A percentile compares a stretch with the other conserved stretches of the same genome.
Evolutionary conservation across 352 stramenopile genomes (phyloP).

Genomic region (Blastocystis sp.): DNA sequence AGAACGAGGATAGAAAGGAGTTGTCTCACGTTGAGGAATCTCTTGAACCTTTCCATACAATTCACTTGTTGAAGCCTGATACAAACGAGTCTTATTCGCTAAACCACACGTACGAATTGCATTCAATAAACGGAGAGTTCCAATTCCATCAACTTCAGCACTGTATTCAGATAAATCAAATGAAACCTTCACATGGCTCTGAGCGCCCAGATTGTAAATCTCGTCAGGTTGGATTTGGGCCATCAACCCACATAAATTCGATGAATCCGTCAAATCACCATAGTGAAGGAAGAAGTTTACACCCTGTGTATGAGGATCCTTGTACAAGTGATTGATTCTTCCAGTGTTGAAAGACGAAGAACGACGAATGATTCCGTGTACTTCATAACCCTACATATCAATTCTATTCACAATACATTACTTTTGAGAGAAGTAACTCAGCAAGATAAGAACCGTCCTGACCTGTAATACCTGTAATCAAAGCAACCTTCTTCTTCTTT

Average conservation of each 20-base stretch:
- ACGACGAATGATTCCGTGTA: slow-evolving; percentile 88
- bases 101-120: slow-evolving; percentile 84
- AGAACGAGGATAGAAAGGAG: slow-evolving; percentile 94
- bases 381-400: slow-evolving; percentile 75
- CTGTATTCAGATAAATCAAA: slow-evolving; percentile 99
- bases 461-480: slow-evolving; percentile 95
- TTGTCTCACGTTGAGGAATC: slow-evolving; percentile 89
- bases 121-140: slow-evolving; percentile 89
- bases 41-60: slow-evolving; percentile 92
- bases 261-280: slow-evolving; percentile 92
- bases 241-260: slow-evolving; percentile 90
- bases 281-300: slow-evolving; percentile 95
- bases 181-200: slow-evolving; percentile 96
- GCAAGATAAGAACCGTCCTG: slow-evolving; percentile 96
- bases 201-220: slow-evolving; percentile 96
- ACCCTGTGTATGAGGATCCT: slow-evolving; percentile 82
- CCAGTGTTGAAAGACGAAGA: slow-evolving; percentile 96
- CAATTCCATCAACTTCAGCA: slow-evolving; percentile 89
- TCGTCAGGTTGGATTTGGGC: slow-evolving; percentile 85
- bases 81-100: slow-evolving; percentile 65
- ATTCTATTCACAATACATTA: not conserved
- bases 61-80: slow-evolving; percentile 87
- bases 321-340: slow-evolving; percentile 93
- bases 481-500: slow-evolving; percentile 71
- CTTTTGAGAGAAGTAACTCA: slow-evolving; percentile 88